Percentiles rank a stretch among this genome's conserved stretches.
Conservation (phyloP, 108 stramenopile genomes). For the Schizochytrium sp. region DNA sequence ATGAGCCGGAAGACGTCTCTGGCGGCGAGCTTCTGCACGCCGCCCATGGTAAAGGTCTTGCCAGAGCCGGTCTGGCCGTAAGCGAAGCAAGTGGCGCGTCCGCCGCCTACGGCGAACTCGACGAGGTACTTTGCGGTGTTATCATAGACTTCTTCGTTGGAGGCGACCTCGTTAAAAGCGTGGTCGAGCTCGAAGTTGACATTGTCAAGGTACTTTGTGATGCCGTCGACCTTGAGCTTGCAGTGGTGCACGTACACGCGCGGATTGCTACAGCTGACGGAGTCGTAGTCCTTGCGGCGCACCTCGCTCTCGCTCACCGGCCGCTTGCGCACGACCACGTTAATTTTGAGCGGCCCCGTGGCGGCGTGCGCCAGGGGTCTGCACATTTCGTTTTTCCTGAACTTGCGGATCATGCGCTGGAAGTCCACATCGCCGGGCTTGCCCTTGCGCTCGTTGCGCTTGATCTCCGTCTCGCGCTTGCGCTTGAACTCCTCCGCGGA, state of each 20-base stretch:
- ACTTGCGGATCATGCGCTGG: constrained; percentile 75
- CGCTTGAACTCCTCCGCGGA: constrained; percentile 17
- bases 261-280: constrained; percentile 83
- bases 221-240: constrained; percentile 91
- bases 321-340: constrained; percentile 65
- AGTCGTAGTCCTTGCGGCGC: constrained; percentile 72
- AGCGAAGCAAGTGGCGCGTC: constrained; percentile 45
- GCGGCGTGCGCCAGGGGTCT: neutral
- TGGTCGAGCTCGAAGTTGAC: constrained; percentile 87
- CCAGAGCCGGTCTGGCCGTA: constrained; percentile 67
- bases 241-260: constrained; percentile 84
- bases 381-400: constrained; percentile 31
- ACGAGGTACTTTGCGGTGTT: constrained; percentile 75
- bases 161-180: constrained; percentile 60
- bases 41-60: constrained; percentile 89
- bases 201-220: constrained; percentile 91
- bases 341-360: constrained; percentile 50
- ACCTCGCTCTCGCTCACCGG: constrained; percentile 69
- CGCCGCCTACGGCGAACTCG: constrained; percentile 62
- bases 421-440: constrained; percentile 97
- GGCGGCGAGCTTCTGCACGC: constrained; percentile 76
- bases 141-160: constrained; percentile 71
- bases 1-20: constrained; percentile 69
- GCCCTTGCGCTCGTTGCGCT: constrained; percentile 67
- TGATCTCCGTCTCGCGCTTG: constrained; percentile 63